Evolutionary conservation across 106 monocot species (phyloP).

Genomic region (Dendrobium huoshanense): DNA sequence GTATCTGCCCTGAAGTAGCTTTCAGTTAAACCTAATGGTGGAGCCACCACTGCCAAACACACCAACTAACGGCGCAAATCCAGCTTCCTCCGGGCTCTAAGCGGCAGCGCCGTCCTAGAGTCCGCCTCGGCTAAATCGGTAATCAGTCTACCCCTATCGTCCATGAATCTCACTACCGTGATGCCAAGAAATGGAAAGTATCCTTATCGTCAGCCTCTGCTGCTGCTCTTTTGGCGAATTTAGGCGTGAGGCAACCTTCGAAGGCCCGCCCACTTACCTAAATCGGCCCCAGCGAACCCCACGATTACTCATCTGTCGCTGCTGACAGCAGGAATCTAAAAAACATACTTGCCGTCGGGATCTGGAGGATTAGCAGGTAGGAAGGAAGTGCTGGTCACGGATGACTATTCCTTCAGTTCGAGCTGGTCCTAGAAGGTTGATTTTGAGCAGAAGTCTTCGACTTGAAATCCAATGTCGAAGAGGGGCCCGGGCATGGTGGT

Average conservation of each 20-base stretch:
- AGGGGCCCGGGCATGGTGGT: too few species aligned
- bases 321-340: too few species aligned
- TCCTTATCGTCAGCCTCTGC: constrained; percentile 1
- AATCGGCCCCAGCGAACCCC: too few species aligned
- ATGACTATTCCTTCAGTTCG: not conserved
- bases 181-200: constrained; percentile 15
- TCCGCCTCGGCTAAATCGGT: constrained; percentile 50
- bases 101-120: constrained; percentile 52
- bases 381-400: not conserved
- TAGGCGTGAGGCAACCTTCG: constrained; percentile 1
- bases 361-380: not conserved
- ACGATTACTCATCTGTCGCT: too few species aligned
- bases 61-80: too few species aligned
- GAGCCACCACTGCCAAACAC: too few species aligned
- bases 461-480: not conserved
- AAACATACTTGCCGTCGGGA: too few species aligned
- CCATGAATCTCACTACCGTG: constrained; percentile 22
- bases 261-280: constrained; percentile 13
- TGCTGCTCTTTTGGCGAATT: not conserved
- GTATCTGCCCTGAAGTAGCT: not conserved
- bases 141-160: constrained; percentile 25
- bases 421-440: not conserved
- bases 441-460: not conserved
- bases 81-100: constrained; percentile 14
- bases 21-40: too few species aligned